Percentiles rank a stretch among this genome's conserved stretches.
These are phyloP conservation scores for Asterionellopsis glacialis DNA, from an alignment of 108 stramenopile genomes.

Conservation along the genomic window DNA sequence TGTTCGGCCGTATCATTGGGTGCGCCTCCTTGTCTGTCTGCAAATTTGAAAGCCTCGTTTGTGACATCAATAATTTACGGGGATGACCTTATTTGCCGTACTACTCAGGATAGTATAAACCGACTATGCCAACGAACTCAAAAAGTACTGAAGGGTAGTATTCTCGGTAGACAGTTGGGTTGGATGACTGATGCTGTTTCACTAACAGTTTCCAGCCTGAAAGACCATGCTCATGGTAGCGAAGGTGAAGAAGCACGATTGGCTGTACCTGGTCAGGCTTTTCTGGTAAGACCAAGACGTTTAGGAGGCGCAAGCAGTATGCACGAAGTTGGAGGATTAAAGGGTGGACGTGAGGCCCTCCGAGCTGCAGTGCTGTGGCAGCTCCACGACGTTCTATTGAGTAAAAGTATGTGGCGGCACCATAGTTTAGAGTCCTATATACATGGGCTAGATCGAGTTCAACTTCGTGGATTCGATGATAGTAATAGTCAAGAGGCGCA, in stretches of 20 bases:
- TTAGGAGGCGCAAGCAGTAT: slow-evolving; percentile 71
- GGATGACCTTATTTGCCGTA: slow-evolving; percentile 75
- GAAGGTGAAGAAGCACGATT: slow-evolving; percentile 58
- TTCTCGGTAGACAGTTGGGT: slow-evolving; percentile 42
- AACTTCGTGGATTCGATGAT: slow-evolving; percentile 49
- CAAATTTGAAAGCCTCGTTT: slow-evolving; percentile 62
- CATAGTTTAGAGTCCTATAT: slow-evolving; percentile 70
- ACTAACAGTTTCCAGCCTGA: slow-evolving; percentile 61
- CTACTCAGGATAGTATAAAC: slow-evolving; percentile 42
- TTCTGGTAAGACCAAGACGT: slow-evolving; percentile 67
- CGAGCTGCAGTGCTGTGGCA: slow-evolving; percentile 82
- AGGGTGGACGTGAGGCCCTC: slow-evolving; percentile 69
- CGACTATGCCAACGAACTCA: slow-evolving; percentile 49
- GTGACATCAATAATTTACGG: slow-evolving; percentile 72
- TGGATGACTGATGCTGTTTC: slow-evolving; percentile 76
- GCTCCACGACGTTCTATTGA: slow-evolving; percentile 77
- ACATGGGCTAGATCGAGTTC: slow-evolving; percentile 70
- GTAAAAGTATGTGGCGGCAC: slow-evolving; percentile 78
- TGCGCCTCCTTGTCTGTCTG: slow-evolving; percentile 69
- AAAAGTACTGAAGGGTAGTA: slow-evolving; percentile 34
- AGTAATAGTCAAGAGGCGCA: slow-evolving; percentile 2
- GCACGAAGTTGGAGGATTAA: slow-evolving; percentile 71
- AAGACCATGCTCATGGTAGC: slow-evolving; percentile 58
- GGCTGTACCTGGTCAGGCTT: slow-evolving; percentile 68
- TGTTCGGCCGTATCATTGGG: slow-evolving; percentile 69